Evolutionary conservation across 2,329 filamentous ascomycete genomes (phyloP), one percentile per base, ranked within the genome.

Genomic region (Botrytis sinoallii): DNA sequence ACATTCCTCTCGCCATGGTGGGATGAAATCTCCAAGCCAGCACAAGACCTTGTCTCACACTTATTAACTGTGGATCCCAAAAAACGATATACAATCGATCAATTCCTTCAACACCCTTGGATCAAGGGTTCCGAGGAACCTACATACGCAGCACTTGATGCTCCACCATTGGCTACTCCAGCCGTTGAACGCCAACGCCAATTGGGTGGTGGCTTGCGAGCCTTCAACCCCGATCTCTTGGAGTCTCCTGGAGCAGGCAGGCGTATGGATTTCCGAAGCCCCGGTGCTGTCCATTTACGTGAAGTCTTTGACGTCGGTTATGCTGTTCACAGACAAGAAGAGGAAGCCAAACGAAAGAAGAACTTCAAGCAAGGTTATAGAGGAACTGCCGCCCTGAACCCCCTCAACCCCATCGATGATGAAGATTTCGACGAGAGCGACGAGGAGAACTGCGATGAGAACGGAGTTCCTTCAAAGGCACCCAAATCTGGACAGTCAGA

Each of bases 301-400:
- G 96, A 99, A 83, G 95, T 98, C 3, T 99, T 99, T 78, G 96
- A 99, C 80, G 95, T 99, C 67, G 92, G 94, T n/a, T 99, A 99
- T 80, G 95, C 96, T 14, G 96, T 99, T 14, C 96, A 98, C 82
- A 88, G 96, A 65, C 94, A 98, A 83, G 96, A 98, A 83, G 96
- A 99, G 82, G 96, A 98, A 83, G 91, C 90, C 79, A 98, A 98
- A 85, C 91, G 94, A 71, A 90, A 94, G 76, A 97, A 97, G 83
- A 93, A 97, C 80, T 88, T 95, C 78, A 85, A 89, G 84, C 86
- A 95, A 86, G 88, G 92, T 79, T 86, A 92, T 85, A 82, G 91
- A 79, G 84, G 90, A 75, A 81, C 86, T 10, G 89, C 89, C 38
- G 89, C 89, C 10, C 88, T 97, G 76, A 90, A 86, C 77, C 86